Base-by-base conservation (phyloP, 441 rosid species). In the Metrosideros polymorpha region DNA sequence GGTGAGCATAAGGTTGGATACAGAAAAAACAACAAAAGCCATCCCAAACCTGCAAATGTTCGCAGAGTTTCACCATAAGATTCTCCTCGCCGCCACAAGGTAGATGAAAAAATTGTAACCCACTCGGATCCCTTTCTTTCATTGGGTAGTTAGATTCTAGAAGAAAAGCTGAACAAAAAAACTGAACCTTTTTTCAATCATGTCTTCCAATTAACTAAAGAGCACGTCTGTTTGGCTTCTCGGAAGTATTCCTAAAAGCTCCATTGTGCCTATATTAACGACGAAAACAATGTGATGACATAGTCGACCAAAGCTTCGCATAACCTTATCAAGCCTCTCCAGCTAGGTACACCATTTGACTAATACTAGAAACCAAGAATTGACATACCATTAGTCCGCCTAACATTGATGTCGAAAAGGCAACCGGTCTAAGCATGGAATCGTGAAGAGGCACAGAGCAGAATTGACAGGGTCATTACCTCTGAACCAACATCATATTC, bases 1-100 rank as follows among this genome's bases (percentile, higher is more conserved):
- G 75, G 98, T 93, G 52, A 95, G 95, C 71, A 91, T 86, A 61
- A 97, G 86, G 89, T 97, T 97, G 45, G 95, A 92, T 84, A 89
- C 87, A 29, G 91, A 87, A 85, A 97, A 97, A 77, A 93, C 94
- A 17, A 92, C 71, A 93, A 97, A 94, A 9, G 96, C 98, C 93
- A 92, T 86, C 76, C 85, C 85, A 39, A 83, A 95, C 92, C 99
- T 97, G 91, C 90, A 88, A 12, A 50, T 52, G 12, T 54, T 47
- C 22, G 55, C 12, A n/a, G 29, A 49, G 32, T 83, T 49, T 35
- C 50, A 75, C 51, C 49, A 84, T 9, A 49, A 45, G 50, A 83
- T 35, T 25, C 19, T 18, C 29, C 56, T n/a, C 30, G 2, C n/a
- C n/a, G 17, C n/a, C 49, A 22, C 79, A 71, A 56, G n/a, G 79